Evolutionary conservation across 192 early-diverging fungal genomes (phyloP), one percentile per base, ranked within the genome.

Genomic region (Linnemannia zychae): DNA sequence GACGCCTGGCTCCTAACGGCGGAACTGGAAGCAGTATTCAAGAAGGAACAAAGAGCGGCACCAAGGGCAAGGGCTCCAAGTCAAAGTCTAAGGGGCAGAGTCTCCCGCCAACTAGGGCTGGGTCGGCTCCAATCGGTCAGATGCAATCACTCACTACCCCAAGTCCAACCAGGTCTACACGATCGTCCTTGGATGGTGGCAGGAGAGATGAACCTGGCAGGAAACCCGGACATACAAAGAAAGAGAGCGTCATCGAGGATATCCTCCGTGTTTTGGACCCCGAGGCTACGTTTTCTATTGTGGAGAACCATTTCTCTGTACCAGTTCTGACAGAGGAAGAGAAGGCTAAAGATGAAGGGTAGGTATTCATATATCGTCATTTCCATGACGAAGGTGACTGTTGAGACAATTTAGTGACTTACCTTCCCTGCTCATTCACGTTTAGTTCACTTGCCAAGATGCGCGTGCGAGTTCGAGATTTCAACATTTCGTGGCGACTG

Each of bases 401-500:
- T 15, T 7, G 46, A 9, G 1, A 67, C 44, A 31, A 48, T 48
- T 50, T 40, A 48, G 40, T 63, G 15, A 63, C 52, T 63, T 63
- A 9, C 24, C 24, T n/a, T 28, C 4, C 28, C 34, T 33, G 1
- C 40, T 47, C 28, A 48, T 50, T 17, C 22, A 31, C 28, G 1
- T 67, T 31, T 73, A 85, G 83, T 9, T 79, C 83, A 1, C 47
- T 79, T 28, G 83, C 83, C 28, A 85, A 79, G 48, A 67, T 91
- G 31, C 88, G 90, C 3, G 38, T 95, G 22, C 85, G 89, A n/a
- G 71, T 96, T 7, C 80, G 89, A 50, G 92, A 96, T 74, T 88
- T 94, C 37, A 89, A 91, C 46, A 63, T 96, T 65, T 65, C 88
- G 12, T 93, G 93, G 90, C 87, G 92, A 28, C 68, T 96, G 15